Evolutionary conservation across 2,329 filamentous ascomycete genomes (phyloP), one percentile per base, ranked within the genome.

Genomic region (Lasiodiplodia hormozganensis): DNA sequence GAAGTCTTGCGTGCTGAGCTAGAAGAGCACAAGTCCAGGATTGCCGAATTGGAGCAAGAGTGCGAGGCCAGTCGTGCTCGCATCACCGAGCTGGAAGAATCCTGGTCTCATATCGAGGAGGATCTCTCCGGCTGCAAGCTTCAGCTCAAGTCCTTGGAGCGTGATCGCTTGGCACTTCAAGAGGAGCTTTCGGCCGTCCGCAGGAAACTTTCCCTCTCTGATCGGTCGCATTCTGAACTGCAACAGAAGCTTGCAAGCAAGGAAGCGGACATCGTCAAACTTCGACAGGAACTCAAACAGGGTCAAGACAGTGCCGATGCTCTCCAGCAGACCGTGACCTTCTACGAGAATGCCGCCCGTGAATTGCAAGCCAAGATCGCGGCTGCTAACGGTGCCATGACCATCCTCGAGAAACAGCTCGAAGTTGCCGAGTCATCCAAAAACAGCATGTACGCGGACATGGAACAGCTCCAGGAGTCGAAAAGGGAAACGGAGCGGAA

Each of bases 21-120:
- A 11, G 31, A 68, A 16, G 49, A 49, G 7, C 78, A 78, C 62
- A 71, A 56, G 53, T 69, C 69, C 12, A 73, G 77, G 68, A 73
- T 80, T n/a, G 69, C 69, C 8, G 62, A 72, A 16, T 70, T 79
- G 34, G 73, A 78, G 58, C 51, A 69, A 16, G 70, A 62, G 38
- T 69, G 53, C 12, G 69, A 64, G 8, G 51, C 71, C 4, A 71
- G 73, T 52, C 68, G 74, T 23, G 65, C 71, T 21, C 69, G 67
- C 4, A 73, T 79, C 5, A 70, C 70, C 25, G 60, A 58, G 3
- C 60, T 79, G 23, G 72, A 75, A 25, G 68, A 74, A 40, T 75
- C 78, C 16, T 77, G 76, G 56, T 56, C n/a, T 21, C 43, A 51
- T 1, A 67, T 79, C 12, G 72, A 76, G 54, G 69, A 74, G n/a